phyloP scores from a whole-genome alignment of 2,329 filamentous ascomycete genomes.

The Curvularia eragrostidis region DNA sequence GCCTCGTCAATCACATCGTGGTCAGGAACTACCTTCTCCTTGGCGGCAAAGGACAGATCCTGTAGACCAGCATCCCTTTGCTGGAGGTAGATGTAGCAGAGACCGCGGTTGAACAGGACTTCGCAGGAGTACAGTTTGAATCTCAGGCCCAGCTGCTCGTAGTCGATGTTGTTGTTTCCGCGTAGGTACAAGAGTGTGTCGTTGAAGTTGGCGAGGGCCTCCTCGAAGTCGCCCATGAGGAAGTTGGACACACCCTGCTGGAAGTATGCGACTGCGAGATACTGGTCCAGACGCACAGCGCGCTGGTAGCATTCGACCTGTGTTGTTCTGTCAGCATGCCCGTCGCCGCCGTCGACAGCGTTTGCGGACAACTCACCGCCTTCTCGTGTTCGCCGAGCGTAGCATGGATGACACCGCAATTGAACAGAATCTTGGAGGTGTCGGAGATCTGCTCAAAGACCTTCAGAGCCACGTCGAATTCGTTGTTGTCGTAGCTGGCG shows the following conservation, averaged over 20 bases:
- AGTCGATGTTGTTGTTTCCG: conserved; percentile 97
- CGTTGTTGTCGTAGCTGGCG: conserved; percentile 91
- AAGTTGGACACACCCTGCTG: conserved; percentile 99
- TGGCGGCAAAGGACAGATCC: conserved; percentile 86
- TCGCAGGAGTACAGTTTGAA: conserved; percentile 98
- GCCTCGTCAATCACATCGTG: conserved; percentile 99
- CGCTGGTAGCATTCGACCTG: conserved; percentile 95
- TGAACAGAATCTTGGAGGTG: conserved; percentile 98
- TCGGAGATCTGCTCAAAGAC: conserved; percentile 88
- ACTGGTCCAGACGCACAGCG: conserved; percentile 88
- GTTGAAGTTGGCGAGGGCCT: conserved; percentile 97
- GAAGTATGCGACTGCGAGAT: conserved; percentile 96
- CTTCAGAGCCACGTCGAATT: conserved; percentile 87
- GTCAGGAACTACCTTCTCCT: conserved; percentile 95
- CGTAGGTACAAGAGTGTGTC: conserved; percentile 93
- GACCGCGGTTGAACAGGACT: conserved; percentile 93
- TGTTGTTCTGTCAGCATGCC: conserved; percentile 25
- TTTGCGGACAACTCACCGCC: conserved; percentile 68
- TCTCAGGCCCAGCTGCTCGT: conserved; percentile 90
- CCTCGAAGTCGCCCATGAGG: conserved; percentile 93
- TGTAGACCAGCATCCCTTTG: conserved; percentile 90
- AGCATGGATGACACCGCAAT: conserved; percentile 96
- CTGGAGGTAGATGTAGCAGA: conserved; percentile 97
- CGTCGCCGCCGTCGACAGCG: background rate
- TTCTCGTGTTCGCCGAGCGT: conserved; percentile 95